Evolutionary conservation across 2,329 filamentous ascomycete species (phyloP).

Genomic region (Xylariaceae sp.): DNA sequence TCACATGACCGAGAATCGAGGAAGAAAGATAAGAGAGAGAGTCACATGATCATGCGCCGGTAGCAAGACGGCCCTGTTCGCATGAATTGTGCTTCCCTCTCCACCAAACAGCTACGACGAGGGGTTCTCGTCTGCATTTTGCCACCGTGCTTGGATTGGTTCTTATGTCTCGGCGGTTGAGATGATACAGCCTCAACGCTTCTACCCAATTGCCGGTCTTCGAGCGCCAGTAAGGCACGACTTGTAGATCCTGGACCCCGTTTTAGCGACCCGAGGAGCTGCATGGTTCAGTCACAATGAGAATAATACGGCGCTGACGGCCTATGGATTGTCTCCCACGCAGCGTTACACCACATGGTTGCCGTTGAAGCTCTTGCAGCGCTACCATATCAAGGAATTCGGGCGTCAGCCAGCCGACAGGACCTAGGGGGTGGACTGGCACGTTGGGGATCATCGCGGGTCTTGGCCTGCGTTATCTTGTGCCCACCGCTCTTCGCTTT

Average conservation of each 20-base stretch:
- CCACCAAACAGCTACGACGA: not conserved
- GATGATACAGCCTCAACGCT: conserved; percentile 1
- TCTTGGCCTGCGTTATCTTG: conserved; percentile 17
- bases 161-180: not conserved
- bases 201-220: conserved; percentile 3
- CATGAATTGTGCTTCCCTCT: not conserved
- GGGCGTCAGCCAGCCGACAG: conserved; percentile 8
- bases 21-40: not conserved
- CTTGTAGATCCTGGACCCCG: conserved; percentile 9
- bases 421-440: not conserved
- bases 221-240: not conserved
- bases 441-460: conserved; percentile 3
- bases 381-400: conserved; percentile 18
- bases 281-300: conserved; percentile 13
- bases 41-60: not conserved
- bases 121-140: not conserved
- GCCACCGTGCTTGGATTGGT: not conserved
- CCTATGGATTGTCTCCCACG: conserved; percentile 4
- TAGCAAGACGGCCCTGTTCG: not conserved
- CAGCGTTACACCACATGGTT: conserved; percentile 14
- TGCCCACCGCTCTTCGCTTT: conserved; percentile 14
- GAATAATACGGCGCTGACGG: not conserved
- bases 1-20: not conserved
- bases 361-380: conserved; percentile 16
- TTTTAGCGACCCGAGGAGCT: conserved; percentile 7